Percentiles rank a stretch among this genome's conserved stretches.
phyloP scores from a whole-genome alignment of 1,139 yeast genomes.

The Eremothecium gossypii region DNA sequence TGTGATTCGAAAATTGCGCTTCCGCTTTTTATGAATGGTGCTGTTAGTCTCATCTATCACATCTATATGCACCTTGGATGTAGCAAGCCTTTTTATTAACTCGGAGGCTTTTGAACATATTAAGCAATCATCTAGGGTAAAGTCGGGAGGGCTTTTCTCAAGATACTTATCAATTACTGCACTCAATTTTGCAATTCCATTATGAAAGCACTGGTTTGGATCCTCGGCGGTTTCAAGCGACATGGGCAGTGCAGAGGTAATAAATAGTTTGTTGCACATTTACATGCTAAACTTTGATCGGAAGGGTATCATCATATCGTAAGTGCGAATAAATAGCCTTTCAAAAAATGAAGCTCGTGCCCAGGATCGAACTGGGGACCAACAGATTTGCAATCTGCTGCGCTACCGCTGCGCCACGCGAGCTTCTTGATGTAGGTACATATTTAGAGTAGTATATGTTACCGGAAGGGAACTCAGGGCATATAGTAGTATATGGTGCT shows the following conservation, averaged over 20 bases:
- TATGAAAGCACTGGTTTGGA: not conserved
- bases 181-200: not conserved
- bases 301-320: too few species aligned
- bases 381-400: slow-evolving; percentile 88
- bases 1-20: not conserved
- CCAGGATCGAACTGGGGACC: slow-evolving; percentile 84
- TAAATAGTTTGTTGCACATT: too few species aligned
- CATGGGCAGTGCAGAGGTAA: too few species aligned
- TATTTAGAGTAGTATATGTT: too few species aligned
- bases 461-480: too few species aligned
- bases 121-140: not conserved
- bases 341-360: slow-evolving; percentile 49
- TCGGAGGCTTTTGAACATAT: not conserved
- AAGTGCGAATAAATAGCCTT: too few species aligned
- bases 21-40: not conserved
- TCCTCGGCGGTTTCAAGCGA: too few species aligned
- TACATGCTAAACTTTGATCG: too few species aligned
- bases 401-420: slow-evolving; percentile 89
- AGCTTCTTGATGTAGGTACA: too few species aligned
- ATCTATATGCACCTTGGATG: not conserved
- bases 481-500: too few species aligned
- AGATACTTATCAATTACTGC: not conserved
- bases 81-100: not conserved
- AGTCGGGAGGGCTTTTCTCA: not conserved
- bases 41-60: not conserved